Base-by-base conservation (phyloP, 208 protist genomes). In the Acanthamoeba healyi region DNA sequence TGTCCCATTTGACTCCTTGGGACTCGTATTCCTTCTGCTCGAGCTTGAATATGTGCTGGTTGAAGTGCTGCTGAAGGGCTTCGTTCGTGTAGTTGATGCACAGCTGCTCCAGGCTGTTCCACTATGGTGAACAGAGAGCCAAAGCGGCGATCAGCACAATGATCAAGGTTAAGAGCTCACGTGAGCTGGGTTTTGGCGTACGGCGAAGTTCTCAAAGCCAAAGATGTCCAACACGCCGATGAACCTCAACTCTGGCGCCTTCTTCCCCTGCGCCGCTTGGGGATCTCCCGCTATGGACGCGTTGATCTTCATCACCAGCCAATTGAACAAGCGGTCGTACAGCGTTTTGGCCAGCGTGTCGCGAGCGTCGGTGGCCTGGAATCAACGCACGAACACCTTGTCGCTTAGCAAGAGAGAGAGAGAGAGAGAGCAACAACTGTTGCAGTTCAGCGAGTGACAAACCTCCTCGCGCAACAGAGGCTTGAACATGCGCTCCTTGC, bases 81-180 rank as follows among this genome's bases (percentile, higher is more conserved):
- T 99, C 99, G 95, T 99, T 99, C 56, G 98, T 98, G 95, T 98
- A 99, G 96, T 99, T 99, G 95, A 99, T 99, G 96, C 98, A 99
- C 22, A 99, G 94, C 97, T 99, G 98, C 96, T 99, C 98, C 94
- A 99, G 99, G 95, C 97, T 98, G 97, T 99, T 99, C 51, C 96
- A 46, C 86, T 97, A 58, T 94, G 40, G 32, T n/a, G n/a, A n/a
- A n/a, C n/a, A n/a, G n/a, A n/a, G n/a, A n/a, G n/a, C n/a, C n/a
- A n/a, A n/a, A n/a, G n/a, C n/a, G n/a, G n/a, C n/a, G n/a, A n/a
- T n/a, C n/a, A n/a, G n/a, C n/a, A n/a, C n/a, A n/a, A n/a, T n/a
- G n/a, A n/a, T n/a, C n/a, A n/a, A n/a, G n/a, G n/a, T n/a, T n/a
- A n/a, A n/a, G n/a, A n/a, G n/a, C n/a, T n/a, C n/a, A n/a, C n/a